These are phyloP conservation scores for Penicillium sp. DNA, from an alignment of 2,329 filamentous ascomycete genomes.

Conservation along the genomic window DNA sequence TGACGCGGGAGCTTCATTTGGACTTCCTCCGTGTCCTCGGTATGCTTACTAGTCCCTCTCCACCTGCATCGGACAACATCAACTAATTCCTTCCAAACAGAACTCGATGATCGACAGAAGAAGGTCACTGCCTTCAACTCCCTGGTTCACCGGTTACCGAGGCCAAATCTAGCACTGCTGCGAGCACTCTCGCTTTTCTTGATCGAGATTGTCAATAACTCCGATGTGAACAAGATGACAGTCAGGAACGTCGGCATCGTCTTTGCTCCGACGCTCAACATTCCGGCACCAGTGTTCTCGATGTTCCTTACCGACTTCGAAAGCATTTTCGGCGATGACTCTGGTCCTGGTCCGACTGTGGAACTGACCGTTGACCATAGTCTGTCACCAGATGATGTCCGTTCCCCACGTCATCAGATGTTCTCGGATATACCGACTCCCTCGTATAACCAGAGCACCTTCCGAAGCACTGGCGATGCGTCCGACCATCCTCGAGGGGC, in stretches of 20 bases:
- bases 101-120: constrained; percentile 67
- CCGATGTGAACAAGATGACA: constrained; percentile 94
- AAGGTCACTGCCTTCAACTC: constrained; percentile 73
- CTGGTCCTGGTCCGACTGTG: constrained; percentile 42
- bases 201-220: constrained; percentile 86
- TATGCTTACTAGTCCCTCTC: constrained; percentile 31
- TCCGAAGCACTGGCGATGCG: constrained; percentile 34
- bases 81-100: constrained; percentile 37
- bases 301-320: constrained; percentile 88
- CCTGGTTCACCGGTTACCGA: constrained; percentile 74
- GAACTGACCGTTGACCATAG: constrained; percentile 43
- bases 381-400: constrained; percentile 54
- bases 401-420: constrained; percentile 61
- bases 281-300: constrained; percentile 89
- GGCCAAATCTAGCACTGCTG: constrained; percentile 73
- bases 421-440: constrained; percentile 64
- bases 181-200: constrained; percentile 83
- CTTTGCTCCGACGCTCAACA: constrained; percentile 94
- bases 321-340: constrained; percentile 68
- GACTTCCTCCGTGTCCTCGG: constrained; percentile 78
- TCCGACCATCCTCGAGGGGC: constrained; percentile 25
- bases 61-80: neutral
- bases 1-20: constrained; percentile 84
- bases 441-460: constrained; percentile 56
- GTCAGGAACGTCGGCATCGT: constrained; percentile 96